Conservation (phyloP, 2,329 filamentous ascomycete species). For the Ceratocystis albifundus region DNA sequence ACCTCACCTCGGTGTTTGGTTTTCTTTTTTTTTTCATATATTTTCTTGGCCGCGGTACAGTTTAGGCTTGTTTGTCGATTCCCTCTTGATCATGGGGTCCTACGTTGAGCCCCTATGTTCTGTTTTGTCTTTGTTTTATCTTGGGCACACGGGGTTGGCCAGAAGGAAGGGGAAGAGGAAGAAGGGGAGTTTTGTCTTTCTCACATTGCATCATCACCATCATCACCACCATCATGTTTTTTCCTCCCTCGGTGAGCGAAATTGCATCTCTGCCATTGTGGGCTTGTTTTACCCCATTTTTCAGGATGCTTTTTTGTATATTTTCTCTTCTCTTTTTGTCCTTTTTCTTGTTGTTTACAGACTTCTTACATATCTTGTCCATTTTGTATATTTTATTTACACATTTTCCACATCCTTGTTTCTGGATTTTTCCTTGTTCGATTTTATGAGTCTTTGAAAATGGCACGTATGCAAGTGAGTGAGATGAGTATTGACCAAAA, state of each 20-base stretch:
- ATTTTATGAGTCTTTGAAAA: too few relatives aligned
- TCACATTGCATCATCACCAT: conserved; percentile 13
- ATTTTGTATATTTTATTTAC: conserved; percentile 13
- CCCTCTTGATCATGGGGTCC: neutral
- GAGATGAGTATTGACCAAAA: too few relatives aligned
- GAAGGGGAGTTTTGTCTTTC: neutral
- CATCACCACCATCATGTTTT: conserved; percentile 11
- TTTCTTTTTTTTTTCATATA: neutral
- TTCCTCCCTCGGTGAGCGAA: conserved; percentile 8
- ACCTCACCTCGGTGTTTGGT: neutral
- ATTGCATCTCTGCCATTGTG: conserved; percentile 4
- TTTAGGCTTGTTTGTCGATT: conserved; percentile 6
- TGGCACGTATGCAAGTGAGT: too few relatives aligned
- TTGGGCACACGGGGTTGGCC: neutral
- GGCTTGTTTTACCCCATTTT: neutral
- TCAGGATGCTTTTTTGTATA: conserved; percentile 4
- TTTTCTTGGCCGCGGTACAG: neutral
- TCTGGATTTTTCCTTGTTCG: neutral
- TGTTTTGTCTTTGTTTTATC: conserved; percentile 6
- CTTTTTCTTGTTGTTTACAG: conserved; percentile 1
- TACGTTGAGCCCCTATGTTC: neutral
- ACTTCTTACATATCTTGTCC: conserved; percentile 7
- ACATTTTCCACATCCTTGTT: conserved; percentile 6
- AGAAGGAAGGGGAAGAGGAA: neutral
- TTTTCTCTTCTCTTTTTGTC: conserved; percentile 1